Evolutionary conservation across 2,329 filamentous ascomycete genomes (phyloP), one percentile per base, ranked within the genome.

Genomic region (Fusarium caatingaense): DNA sequence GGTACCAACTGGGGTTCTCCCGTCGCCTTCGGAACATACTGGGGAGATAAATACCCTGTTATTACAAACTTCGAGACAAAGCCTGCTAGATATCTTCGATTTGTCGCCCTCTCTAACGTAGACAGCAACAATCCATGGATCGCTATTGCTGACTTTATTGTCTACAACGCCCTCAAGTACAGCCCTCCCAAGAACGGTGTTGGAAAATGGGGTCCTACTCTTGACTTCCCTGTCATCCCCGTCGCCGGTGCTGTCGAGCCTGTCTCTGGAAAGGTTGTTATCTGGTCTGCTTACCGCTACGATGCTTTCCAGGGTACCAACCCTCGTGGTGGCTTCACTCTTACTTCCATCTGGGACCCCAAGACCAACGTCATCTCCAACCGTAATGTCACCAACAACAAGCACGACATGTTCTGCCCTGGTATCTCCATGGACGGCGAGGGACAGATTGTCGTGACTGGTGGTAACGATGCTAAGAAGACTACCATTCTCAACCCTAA

Each of bases 341-440:
- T 71, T 15, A 71, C 59, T 7, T 68, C 68, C 4, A 51, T 71
- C 51, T 71, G 68, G 68, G 68, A 71, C 15, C 68, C 64, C 5
- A 54, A 48, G 54, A 71, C 67, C 0, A 66, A 66, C 11, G 25
- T 71, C n/a, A 68, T 71, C 23, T 50, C 64, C 3, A 54, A 65
- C 40, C 68, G 60, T 8, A 68, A 65, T 15, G 37, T 82, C 8
- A 74, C 77, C 57, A 75, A 85, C 68, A 87, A 83, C 1, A 69
- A 80, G 10, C 84, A 87, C 70, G 85, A 87, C 71, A 87, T 87
- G 85, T 87, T 87, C 72, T 88, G 86, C 72, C 86, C 87, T 0
- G 87, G 86, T 5, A 85, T 88, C 28, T 84, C 82, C 5, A 76
- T 84, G 16, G 83, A 85, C 49, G 81, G 80, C 18, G 77, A 83